Evolutionary conservation across 257 asterid genomes (phyloP), one percentile per base, ranked within the genome.

Genomic region (Haberlea rhodopensis): DNA sequence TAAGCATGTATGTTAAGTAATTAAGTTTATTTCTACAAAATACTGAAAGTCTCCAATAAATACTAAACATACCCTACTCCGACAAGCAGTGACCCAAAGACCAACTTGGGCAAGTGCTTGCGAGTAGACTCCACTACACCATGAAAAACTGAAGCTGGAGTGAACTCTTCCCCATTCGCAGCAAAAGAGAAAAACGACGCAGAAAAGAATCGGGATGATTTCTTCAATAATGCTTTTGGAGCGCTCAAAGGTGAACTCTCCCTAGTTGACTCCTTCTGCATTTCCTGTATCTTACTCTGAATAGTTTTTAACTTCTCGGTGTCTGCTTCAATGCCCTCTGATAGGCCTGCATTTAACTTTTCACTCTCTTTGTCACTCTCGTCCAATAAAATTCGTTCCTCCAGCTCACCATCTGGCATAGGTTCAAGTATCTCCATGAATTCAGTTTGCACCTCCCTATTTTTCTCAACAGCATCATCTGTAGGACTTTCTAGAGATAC

Each of bases 201-300:
- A 62, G 99, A 85, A 80, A 94, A 94, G 86, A 94, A 94, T 59
- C 97, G 95, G 49, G 99, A 90, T 56, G 99, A 94, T 78, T 94
- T 94, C 75, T 90, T 94, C 76, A 85, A 76, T 70, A 85, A 74
- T 40, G 94, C 79, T 80, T 94, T 94, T 29, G 99, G 95, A 76
- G 95, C 70, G 80, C 56, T 84, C 55, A 72, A 67, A 57, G 89
- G 71, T n/a, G 91, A 86, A 72, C 80, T 79, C 69, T 91, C 97
- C 81, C 69, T 81, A 34, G 76, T 52, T 65, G 88, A 45, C 65
- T 92, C 96, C 86, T 87, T 85, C 76, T 78, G 89, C 80, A 82
- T 77, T 81, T 84, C 99, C 60, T 80, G 90, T 67, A 81, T 78
- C 76, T 79, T 86, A 67, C 67, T 83, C 80, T 80, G 96, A 60